A percentile compares a stretch with the other conserved stretches of the same genome.
Evolutionary conservation across 768 basidiomycete species (phyloP).

Genomic region (Trametes meyenii): DNA sequence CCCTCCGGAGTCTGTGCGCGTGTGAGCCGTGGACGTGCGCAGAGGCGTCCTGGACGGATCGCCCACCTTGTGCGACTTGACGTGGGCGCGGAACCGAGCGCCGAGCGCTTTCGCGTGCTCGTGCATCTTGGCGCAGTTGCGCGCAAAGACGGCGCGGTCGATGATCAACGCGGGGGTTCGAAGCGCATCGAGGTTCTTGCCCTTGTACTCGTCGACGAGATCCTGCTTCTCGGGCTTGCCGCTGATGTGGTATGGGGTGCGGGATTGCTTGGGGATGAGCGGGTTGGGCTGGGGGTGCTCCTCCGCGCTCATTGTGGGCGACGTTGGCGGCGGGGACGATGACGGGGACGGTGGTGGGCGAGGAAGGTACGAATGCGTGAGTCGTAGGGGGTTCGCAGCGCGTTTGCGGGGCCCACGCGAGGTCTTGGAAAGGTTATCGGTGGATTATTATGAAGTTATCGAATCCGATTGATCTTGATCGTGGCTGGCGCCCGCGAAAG

Average conservation of each 20-base stretch:
- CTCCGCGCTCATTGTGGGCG: conserved; percentile 19
- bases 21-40: background rate
- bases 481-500: background rate
- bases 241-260: conserved; percentile 46
- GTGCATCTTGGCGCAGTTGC: conserved; percentile 78
- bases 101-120: conserved; percentile 65
- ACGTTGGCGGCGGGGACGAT: background rate
- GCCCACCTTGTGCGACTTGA: conserved; percentile 81
- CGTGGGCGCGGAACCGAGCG: conserved; percentile 76
- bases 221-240: conserved; percentile 49
- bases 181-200: conserved; percentile 55
- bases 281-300: conserved; percentile 25
- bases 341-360: background rate
- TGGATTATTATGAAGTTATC: conserved; percentile 12
- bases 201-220: conserved; percentile 57
- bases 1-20: conserved; percentile 66
- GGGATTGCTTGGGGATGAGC: conserved; percentile 44
- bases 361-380: background rate
- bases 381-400: background rate
- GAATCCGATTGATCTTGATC: conserved; percentile 23
- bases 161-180: conserved; percentile 81
- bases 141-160: conserved; percentile 69
- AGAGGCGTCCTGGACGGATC: background rate
- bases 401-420: background rate
- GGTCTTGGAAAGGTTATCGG: background rate